Evolutionary conservation across 345 rosid genomes (phyloP), one percentile per base, ranked within the genome.

Genomic region (Eucalyptus polyanthemos): DNA sequence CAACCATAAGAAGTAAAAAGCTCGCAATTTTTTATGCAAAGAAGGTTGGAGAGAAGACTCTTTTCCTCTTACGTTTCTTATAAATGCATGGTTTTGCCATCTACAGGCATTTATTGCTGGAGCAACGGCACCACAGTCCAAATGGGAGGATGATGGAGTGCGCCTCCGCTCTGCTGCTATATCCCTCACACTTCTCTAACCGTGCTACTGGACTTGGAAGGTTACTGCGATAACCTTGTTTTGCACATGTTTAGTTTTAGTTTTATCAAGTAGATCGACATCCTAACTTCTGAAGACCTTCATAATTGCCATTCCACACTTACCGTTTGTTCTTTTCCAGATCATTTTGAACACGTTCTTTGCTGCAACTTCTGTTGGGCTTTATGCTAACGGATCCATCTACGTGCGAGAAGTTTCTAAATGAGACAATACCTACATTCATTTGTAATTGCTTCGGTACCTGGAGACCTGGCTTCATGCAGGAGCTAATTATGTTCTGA

Each of bases 121-220:
- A 93, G 98, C 99, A 90, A 94, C 96, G 42, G 99, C 98, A 6
- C 97, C 98, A 6, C 93, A 93, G 91, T 95, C 95, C 72, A 94
- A 93, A 91, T 96, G 98, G 98, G 94, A 95, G 83, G 95, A 94
- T 47, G 98, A 96, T 89, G 98, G 96, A 3, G 91, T 95, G 88
- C 94, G 91, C 93, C 95, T 97, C 90, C 95, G 98, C 34, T 97
- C 99, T 87, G 97, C 98, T 49, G 98, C 97, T 60, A 92, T 96
- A 89, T 96, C 99, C 50, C 92, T 97, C 89, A 89, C 94, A 15
- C 88, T 94, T 91, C 86, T 92, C 90, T 96, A 91, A 91, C 88
- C 88, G 5, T 88, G n/a, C 72, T 25, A 16, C 81, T 24, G 62
- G 47, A 29, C 53, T 31, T 47, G 14, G 19, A 60, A 62, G 88